Percentiles rank a stretch among this genome's conserved stretches.
phyloP scores from a whole-genome alignment of 75 land plant species.

The Chamaecyparis obtusa region DNA sequence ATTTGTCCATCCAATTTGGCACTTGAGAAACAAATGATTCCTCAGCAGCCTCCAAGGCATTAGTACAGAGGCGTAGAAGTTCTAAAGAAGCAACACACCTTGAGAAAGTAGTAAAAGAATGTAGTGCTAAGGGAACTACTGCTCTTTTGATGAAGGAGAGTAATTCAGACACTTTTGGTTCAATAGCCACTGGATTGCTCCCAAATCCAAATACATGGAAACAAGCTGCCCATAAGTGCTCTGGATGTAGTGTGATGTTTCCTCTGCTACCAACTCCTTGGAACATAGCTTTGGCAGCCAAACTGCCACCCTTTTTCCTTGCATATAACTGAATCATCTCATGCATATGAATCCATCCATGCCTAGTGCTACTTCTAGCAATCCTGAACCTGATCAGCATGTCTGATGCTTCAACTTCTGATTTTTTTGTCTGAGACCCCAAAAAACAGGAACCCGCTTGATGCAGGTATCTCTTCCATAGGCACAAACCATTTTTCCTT shows the following conservation, averaged over 20 bases:
- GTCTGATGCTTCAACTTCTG: constrained; percentile 72
- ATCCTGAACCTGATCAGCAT: constrained; percentile 68
- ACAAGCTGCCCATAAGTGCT: constrained; percentile 90
- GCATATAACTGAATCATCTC: constrained; percentile 71
- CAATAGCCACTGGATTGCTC: constrained; percentile 53
- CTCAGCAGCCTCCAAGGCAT: constrained; percentile 65
- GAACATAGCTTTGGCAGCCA: constrained; percentile 60
- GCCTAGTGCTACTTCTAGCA: constrained; percentile 55
- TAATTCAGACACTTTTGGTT: constrained; percentile 67
- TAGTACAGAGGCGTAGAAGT: constrained; percentile 66
- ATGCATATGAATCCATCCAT: constrained; percentile 52
- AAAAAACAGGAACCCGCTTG: constrained; percentile 42
- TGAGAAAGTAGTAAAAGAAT: constrained; percentile 64
- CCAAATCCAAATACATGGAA: constrained; percentile 76
- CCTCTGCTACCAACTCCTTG: constrained; percentile 53
- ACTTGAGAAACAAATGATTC: constrained; percentile 71
- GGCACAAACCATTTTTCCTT: constrained; percentile 11
- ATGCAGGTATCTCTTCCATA: constrained; percentile 37
- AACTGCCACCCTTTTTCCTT: constrained; percentile 48
- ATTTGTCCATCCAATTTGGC: constrained; percentile 65
- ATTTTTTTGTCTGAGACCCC: constrained; percentile 42
- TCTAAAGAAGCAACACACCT: constrained; percentile 74
- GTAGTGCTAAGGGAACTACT: constrained; percentile 68
- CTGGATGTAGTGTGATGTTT: constrained; percentile 40
- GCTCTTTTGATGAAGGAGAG: constrained; percentile 57